phyloP scores from a whole-genome alignment of 1,139 yeast species.

The Saccharomyces hybrid region DNA sequence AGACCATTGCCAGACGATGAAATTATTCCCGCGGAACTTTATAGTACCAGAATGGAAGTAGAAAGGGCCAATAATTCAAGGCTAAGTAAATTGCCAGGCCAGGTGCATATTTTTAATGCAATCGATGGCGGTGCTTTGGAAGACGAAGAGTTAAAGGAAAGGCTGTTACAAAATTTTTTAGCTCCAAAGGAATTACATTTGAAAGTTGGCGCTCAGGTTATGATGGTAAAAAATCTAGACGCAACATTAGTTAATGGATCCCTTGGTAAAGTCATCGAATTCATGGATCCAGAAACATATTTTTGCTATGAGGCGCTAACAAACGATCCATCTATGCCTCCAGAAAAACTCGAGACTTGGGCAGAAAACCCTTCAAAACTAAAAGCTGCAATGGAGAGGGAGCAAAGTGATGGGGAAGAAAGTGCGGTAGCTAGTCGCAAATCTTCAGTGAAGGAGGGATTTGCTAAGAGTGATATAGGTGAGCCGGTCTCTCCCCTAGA shows the following conservation, averaged over 20 bases:
- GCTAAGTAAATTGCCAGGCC: conserved; percentile 46
- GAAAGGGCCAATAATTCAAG: conserved; percentile 63
- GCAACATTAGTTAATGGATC: conserved; percentile 88
- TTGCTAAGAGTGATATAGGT: conserved; percentile 12
- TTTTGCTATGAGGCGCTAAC: conserved; percentile 32
- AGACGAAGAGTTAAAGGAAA: conserved; percentile 39
- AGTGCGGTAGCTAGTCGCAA: conserved; percentile 12
- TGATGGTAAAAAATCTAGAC: conserved; percentile 90
- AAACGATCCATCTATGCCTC: conserved; percentile 13
- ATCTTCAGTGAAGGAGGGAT: conserved; percentile 20
- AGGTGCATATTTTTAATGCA: conserved; percentile 44
- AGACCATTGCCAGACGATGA: conserved; percentile 53
- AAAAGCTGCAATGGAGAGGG: conserved; percentile 18
- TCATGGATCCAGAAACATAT: conserved; percentile 53
- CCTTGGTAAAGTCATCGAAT: conserved; percentile 75
- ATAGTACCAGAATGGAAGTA: conserved; percentile 78
- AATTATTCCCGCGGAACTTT: conserved; percentile 79
- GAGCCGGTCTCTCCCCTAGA: conserved; percentile 28
- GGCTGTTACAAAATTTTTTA: conserved; percentile 54
- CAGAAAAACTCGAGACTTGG: conserved; percentile 14
- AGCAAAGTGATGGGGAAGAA: conserved; percentile 13
- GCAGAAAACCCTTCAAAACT: conserved; percentile 16
- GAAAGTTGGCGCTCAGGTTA: conserved; percentile 86
- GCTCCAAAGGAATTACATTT: conserved; percentile 59
- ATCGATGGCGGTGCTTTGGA: conserved; percentile 55